These are phyloP conservation scores for Coccomyxa subellipsoidea DNA, from an alignment of 163 green algal species.

Conservation along the genomic window DNA sequence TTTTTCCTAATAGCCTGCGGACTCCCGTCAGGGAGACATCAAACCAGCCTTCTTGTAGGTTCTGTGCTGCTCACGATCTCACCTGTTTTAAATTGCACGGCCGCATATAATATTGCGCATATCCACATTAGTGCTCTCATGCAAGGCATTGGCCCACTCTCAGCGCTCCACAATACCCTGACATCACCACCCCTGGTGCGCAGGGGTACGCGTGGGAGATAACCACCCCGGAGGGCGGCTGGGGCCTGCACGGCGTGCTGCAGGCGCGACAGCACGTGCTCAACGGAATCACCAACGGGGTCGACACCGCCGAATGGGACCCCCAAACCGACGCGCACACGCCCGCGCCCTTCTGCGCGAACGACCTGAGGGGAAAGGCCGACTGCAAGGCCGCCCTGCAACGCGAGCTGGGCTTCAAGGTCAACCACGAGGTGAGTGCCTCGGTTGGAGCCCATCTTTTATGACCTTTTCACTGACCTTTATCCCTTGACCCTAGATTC, in stretches of 20 bases:
- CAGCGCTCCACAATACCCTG: neutral
- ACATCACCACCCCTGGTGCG: neutral
- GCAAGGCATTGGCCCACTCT: neutral
- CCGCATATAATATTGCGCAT: too few species aligned
- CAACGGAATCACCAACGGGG: slow-evolving; percentile 78
- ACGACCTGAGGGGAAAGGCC: slow-evolving; percentile 54
- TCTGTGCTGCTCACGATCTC: too few species aligned
- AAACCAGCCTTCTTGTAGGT: too few species aligned
- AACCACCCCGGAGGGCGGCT: slow-evolving; percentile 40
- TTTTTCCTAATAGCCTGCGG: too few species aligned
- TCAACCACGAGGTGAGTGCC: slow-evolving; percentile 46
- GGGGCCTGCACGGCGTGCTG: slow-evolving; percentile 45
- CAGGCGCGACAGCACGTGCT: slow-evolving; percentile 34
- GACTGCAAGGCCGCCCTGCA: slow-evolving; percentile 78
- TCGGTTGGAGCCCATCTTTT: too few species aligned
- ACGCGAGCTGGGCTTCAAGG: slow-evolving; percentile 67
- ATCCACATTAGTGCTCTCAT: too few species aligned
- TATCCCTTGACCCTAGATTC: too few species aligned
- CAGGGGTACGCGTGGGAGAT: slow-evolving; percentile 76
- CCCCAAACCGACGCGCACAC: slow-evolving; percentile 60
- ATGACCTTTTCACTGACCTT: too few species aligned
- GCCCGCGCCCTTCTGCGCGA: slow-evolving; percentile 35
- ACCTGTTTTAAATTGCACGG: too few species aligned
- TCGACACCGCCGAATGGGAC: slow-evolving; percentile 73
- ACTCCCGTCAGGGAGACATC: too few species aligned